Base-by-base conservation (phyloP, 352 stramenopile species). In the Pythium insidiosum region DNA sequence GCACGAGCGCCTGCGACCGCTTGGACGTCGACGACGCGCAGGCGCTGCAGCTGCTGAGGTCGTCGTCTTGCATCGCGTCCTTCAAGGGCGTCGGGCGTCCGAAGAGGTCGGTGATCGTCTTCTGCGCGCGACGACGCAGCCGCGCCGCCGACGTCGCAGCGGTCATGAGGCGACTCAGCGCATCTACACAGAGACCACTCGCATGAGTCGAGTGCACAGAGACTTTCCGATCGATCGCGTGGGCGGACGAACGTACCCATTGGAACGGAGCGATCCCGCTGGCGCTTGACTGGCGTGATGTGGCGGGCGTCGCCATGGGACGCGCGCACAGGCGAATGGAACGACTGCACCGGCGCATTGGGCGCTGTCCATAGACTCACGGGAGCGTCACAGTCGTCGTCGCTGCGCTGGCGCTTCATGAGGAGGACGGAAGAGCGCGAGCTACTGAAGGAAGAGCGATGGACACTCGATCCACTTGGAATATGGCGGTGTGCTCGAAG, bases 151-250 rank as follows among this genome's bases (percentile, higher is more conserved):
- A 85, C 49, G 76, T 63, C 25, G 76, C 76, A 6, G 73, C 73
- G 9, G 72, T 80, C 76, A 89, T 89, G 54, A 89, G 67, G 24
- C 71, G 72, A 41, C 67, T 89, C 58, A 85, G 59, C 18, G 73
- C 76, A 48, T 89, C 76, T 89, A 38, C 33, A 47, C 3, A 30
- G 10, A n/a, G n/a, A n/a, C n/a, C n/a, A n/a, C n/a, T n/a, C n/a
- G n/a, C n/a, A n/a, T n/a, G n/a, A n/a, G n/a, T n/a, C n/a, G n/a
- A n/a, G n/a, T n/a, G n/a, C n/a, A n/a, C n/a, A n/a, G n/a, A n/a
- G n/a, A n/a, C n/a, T n/a, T n/a, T n/a, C n/a, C n/a, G n/a, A n/a
- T n/a, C n/a, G n/a, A n/a, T n/a, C n/a, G n/a, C n/a, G n/a, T n/a
- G n/a, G n/a, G n/a, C n/a, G n/a, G n/a, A n/a, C n/a, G 28, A 15